phyloP scores from a whole-genome alignment of 148 eudicot species.

The Arctostaphylos glauca region DNA sequence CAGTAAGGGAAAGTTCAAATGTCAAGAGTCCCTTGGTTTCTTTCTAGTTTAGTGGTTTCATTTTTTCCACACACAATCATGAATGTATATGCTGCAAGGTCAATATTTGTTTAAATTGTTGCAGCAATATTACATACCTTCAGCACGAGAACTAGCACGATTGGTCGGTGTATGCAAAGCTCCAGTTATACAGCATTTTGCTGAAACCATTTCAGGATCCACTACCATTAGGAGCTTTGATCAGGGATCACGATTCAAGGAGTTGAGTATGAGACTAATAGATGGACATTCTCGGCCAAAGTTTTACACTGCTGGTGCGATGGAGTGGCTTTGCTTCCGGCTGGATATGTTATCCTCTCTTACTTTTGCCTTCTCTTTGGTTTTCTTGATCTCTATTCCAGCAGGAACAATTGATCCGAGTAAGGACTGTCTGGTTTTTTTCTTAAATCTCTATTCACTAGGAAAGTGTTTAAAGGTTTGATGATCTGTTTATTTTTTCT shows the following conservation, averaged over 20 bases:
- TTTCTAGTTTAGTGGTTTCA: background rate
- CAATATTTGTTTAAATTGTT: background rate
- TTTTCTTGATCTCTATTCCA: constrained; percentile 52
- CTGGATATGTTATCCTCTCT: constrained; percentile 47
- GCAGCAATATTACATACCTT: constrained; percentile 56
- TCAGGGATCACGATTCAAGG: constrained; percentile 43
- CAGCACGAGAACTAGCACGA: constrained; percentile 63
- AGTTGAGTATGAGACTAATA: constrained; percentile 29
- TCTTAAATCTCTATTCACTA: background rate
- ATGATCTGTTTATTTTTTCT: background rate
- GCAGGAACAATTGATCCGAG: constrained; percentile 46
- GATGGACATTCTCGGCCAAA: constrained; percentile 40
- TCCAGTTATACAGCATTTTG: constrained; percentile 60
- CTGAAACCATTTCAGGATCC: constrained; percentile 62
- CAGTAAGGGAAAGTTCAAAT: background rate
- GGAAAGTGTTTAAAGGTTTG: background rate
- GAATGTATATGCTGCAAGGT: background rate
- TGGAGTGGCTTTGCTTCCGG: constrained; percentile 57
- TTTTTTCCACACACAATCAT: background rate
- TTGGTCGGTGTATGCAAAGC: constrained; percentile 54
- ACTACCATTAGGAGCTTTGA: constrained; percentile 57
- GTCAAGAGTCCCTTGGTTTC: background rate
- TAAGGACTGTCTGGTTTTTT: constrained; percentile 8
- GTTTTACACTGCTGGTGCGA: constrained; percentile 41
- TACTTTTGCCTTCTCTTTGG: constrained; percentile 47